Evolutionary conservation across 257 asterid species (phyloP), one percentile per base, ranked within the genome.

Genomic region (Solanum medicagineum): DNA sequence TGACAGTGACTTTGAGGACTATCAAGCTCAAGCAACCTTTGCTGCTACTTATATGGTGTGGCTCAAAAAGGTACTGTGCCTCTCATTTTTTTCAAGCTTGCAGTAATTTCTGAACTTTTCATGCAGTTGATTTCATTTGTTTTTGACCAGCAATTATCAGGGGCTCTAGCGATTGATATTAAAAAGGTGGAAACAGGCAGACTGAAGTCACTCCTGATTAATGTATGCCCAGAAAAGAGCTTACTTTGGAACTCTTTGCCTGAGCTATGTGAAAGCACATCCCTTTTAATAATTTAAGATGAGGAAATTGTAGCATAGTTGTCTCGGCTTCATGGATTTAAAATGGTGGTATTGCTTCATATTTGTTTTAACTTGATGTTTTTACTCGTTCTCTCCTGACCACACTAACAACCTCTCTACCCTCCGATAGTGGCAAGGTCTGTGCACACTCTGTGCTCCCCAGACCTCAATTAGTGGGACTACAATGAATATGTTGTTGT

Each of bases 31-130:
- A 85, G 94, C 98, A 84, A 89, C 90, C 42, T 85, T 88, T 82
- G 88, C 99, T 71, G 93, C 97, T 73, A 90, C 96, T 44, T 96
- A 96, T 90, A 90, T 92, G 42, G 73, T 89, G 89, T 97, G 99
- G 99, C 94, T 95, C 45, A 90, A 93, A 49, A 95, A 87, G 97
- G 99, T 94, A 89, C 10, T 42, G 8, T 66, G 12, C 84, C 82
- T 79, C 77, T 3, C 29, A 20, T 12, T 9, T 36, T 14, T 75
- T 63, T 70, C 14, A 13, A 53, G 36, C 66, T 54, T 54, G 14
- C 22, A 55, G 49, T 73, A 12, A 40, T 45, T 16, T 62, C 36
- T 49, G 47, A 71, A 16, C 12, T 81, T 70, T 71, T 42, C 47
- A 63, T 42, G 36, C 73, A 17, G 42, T 53, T 32, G 49, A 79